Evolutionary conservation across 2,329 filamentous ascomycete species (phyloP).

Genomic region (Fonsecaea monophora): DNA sequence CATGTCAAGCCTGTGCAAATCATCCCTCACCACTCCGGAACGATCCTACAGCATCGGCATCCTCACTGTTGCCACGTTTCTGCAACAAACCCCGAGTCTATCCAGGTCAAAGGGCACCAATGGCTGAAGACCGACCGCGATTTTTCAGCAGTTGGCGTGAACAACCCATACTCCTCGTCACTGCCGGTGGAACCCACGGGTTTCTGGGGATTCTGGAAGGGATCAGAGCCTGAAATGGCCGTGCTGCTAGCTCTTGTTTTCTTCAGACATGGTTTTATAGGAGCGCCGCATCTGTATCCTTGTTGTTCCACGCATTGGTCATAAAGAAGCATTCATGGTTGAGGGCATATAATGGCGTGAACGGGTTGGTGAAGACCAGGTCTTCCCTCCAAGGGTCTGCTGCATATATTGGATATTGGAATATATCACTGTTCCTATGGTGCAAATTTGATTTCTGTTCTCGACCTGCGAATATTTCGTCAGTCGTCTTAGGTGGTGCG

Average conservation of each 20-base stretch:
- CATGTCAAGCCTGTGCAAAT: background rate
- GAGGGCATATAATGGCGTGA: background rate
- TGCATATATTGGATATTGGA: conserved; percentile 2
- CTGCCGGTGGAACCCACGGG: background rate
- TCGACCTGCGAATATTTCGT: background rate
- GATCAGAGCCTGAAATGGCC: background rate
- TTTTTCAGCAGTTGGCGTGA: background rate
- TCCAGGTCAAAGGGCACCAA: background rate
- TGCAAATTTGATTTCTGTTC: background rate
- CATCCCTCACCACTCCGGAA: background rate
- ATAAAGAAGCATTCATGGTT: background rate
- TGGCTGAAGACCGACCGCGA: background rate
- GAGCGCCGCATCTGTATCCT: background rate
- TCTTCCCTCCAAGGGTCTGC: background rate
- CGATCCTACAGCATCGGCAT: background rate
- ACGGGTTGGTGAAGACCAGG: background rate
- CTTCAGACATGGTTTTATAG: background rate
- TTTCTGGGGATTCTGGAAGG: background rate
- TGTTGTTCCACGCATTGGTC: background rate
- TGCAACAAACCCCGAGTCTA: background rate
- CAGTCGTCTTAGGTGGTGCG: too few relatives aligned
- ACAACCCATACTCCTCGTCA: background rate
- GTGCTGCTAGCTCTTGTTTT: background rate
- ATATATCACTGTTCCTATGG: background rate
- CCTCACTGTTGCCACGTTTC: background rate